Evolutionary conservation across 768 basidiomycete species (phyloP), one percentile per base, ranked within the genome.

Genomic region (Boletus insuetus): DNA sequence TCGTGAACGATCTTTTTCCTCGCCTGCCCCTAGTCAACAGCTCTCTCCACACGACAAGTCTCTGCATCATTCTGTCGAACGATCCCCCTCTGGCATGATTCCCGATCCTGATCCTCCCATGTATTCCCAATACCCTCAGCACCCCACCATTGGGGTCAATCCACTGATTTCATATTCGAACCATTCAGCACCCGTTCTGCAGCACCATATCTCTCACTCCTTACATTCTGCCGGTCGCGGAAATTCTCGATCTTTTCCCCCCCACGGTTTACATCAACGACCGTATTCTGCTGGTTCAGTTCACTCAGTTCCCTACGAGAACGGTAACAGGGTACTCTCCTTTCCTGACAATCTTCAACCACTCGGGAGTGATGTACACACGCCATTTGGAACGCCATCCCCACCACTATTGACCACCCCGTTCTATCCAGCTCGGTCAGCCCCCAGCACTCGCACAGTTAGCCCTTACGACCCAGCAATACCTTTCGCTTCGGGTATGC

Each of bases 1-100:
- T 17, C 69, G 67, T 22, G 68, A 69, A 59, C 68, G 67, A 46
- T 72, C 75, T 8, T 65, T 65, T 38, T 69, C 75, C 60, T 24
- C 53, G 13, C 53, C 55, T 17, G 12, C 44, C 32, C 35, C 55
- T 37, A 31, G 34, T 47, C 66, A 54, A 37, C 57, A 58, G 12
- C 54, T 43, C 20, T 24, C 56, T 42, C 24, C 51, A 22, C 55
- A 41, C 13, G 56, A 66, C 43, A 55, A 55, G 32, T 38, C 66
- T 17, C 22, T 45, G 16, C 59, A 55, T 24, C 37, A 54, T 34
- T 38, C 59, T 37, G 19, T 52, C 37, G 26, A 56, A 46, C 65
- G 56, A 19, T 39, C 52, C 7, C 42, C 50, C 19, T 58, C 58
- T 2, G 47, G 26, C 8, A 42, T 53, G n/a, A 52, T 57, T 14